Conservation (phyloP, 2,329 filamentous ascomycete genomes). For the Monosporascus sp. region DNA sequence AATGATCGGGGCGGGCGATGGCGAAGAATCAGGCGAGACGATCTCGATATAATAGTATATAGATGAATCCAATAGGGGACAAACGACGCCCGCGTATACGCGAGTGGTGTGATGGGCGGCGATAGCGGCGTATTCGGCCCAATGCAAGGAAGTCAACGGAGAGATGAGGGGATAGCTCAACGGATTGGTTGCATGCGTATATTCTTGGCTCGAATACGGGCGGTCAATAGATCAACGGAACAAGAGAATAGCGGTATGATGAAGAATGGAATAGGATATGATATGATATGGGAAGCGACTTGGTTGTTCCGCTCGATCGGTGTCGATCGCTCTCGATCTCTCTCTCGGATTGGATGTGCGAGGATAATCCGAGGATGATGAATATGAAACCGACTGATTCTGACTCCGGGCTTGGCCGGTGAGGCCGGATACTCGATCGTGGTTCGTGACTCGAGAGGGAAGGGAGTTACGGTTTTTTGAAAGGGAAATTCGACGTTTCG, state of each 20-base stretch:
- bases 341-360: no score
- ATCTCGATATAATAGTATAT: not conserved
- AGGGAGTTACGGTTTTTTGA: not conserved
- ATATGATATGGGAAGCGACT: not conserved
- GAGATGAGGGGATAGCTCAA: not conserved
- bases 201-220: not conserved
- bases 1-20: not conserved
- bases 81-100: not conserved
- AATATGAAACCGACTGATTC: not conserved
- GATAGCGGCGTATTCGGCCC: not conserved
- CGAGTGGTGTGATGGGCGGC: not conserved
- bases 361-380: no score
- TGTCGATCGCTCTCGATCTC: not conserved
- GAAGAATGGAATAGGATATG: not conserved
- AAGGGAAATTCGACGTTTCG: not conserved
- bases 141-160: not conserved
- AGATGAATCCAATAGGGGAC: not conserved
- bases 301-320: not conserved
- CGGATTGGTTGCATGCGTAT: not conserved
- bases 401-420: not conserved
- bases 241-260: not conserved
- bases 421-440: not conserved
- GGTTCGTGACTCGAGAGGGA: not conserved
- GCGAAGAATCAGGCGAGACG: not conserved
- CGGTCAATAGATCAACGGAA: not conserved